Conservation (phyloP, 2,329 filamentous ascomycete genomes). For the Chaetomiaceae sp. region DNA sequence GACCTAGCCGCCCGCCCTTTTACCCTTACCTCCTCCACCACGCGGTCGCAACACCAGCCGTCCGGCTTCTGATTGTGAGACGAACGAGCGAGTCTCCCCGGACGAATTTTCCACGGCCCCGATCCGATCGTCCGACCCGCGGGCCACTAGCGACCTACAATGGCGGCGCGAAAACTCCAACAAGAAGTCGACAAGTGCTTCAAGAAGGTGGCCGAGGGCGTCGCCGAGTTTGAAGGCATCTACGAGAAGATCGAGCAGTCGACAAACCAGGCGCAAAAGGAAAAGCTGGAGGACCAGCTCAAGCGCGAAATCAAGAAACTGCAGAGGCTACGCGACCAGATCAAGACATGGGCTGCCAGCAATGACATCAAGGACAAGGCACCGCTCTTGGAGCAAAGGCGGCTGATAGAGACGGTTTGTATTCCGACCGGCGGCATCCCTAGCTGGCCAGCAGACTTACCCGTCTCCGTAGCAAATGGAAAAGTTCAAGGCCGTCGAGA, state of each 20-base stretch:
- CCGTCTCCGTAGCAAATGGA: conserved; percentile 75
- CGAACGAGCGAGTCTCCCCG: conserved; percentile 2
- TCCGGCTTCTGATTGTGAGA: neutral
- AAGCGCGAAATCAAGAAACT: conserved; percentile 99
- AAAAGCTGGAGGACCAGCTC: conserved; percentile 95
- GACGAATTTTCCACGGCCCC: conserved; percentile 7
- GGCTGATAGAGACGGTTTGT: conserved; percentile 92
- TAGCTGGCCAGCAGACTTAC: conserved; percentile 18
- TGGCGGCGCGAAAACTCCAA: conserved; percentile 93
- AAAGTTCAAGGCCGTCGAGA: conserved; percentile 99
- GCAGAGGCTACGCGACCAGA: conserved; percentile 92
- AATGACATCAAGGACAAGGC: conserved; percentile 99
- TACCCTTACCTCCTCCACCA: neutral
- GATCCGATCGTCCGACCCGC: neutral
- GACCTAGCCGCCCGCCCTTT: neutral
- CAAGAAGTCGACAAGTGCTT: conserved; percentile 99
- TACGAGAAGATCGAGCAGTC: conserved; percentile 97
- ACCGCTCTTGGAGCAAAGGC: conserved; percentile 85
- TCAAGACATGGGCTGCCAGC: conserved; percentile 97
- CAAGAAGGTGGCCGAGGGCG: conserved; percentile 94
- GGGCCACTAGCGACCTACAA: conserved; percentile 48
- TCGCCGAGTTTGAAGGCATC: conserved; percentile 85
- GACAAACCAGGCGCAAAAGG: conserved; percentile 89
- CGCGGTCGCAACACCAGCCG: conserved; percentile 5
- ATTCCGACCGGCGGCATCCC: conserved; percentile 8